These are phyloP conservation scores for Tuber aestivum DNA, from an alignment of 495 filamentous ascomycete genomes.

Conservation along the genomic window DNA sequence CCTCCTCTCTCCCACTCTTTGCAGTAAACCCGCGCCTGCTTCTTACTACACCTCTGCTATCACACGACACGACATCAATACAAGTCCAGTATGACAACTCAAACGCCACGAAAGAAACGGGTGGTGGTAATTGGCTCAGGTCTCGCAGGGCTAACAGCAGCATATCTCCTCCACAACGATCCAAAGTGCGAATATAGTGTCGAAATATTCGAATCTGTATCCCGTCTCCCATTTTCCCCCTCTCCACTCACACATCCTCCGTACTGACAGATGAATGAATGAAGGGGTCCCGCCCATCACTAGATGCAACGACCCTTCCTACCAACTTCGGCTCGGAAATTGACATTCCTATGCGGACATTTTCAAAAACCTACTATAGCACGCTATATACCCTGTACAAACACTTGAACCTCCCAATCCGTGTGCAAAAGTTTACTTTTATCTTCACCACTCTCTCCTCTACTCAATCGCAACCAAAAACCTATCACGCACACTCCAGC, in stretches of 20 bases:
- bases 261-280: not conserved
- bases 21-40: not conserved
- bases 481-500: constrained; percentile 49
- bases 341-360: constrained; percentile 57
- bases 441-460: constrained; percentile 38
- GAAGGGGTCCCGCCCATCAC: constrained; percentile 45
- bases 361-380: constrained; percentile 53
- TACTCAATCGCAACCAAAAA: not conserved
- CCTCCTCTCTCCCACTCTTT: not conserved
- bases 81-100: not conserved
- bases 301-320: constrained; percentile 36
- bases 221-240: constrained; percentile 40
- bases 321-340: constrained; percentile 43
- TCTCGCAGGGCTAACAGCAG: constrained; percentile 52
- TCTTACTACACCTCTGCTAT: not conserved
- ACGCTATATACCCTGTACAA: constrained; percentile 53
- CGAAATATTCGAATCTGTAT: constrained; percentile 50
- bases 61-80: no score
- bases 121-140: constrained; percentile 54
- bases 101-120: constrained; percentile 11
- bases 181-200: constrained; percentile 47
- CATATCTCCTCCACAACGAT: constrained; percentile 50
- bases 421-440: constrained; percentile 49
- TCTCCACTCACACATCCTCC: constrained; percentile 27
- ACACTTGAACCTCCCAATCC: constrained; percentile 49